These are phyloP conservation scores for Cercis canadensis DNA, from an alignment of 306 rosid genomes.

Conservation along the genomic window DNA sequence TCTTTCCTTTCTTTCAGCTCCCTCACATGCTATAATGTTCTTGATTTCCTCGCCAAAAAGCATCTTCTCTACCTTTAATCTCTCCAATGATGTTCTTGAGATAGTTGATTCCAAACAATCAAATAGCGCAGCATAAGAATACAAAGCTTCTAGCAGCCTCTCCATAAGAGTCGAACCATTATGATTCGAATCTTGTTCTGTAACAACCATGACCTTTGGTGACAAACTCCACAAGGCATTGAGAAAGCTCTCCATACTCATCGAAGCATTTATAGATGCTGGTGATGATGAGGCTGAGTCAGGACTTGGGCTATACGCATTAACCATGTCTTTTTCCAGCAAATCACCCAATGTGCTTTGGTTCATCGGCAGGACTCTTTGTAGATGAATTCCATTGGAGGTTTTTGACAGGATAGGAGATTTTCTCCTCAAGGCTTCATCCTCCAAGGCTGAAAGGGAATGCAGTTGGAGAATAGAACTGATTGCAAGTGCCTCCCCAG, in stretches of 20 bases:
- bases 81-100: conserved; percentile 76
- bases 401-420: conserved; percentile 42
- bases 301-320: conserved; percentile 37
- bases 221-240: conserved; percentile 47
- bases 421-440: conserved; percentile 35
- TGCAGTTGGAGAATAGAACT: conserved; percentile 64
- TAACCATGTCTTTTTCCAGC: conserved; percentile 50
- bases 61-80: conserved; percentile 88
- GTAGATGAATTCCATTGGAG: too few relatives aligned
- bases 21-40: conserved; percentile 89
- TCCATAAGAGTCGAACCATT: conserved; percentile 53
- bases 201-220: conserved; percentile 61
- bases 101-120: conserved; percentile 85
- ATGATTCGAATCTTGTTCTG: conserved; percentile 64
- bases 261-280: conserved; percentile 43
- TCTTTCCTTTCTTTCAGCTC: conserved; percentile 79
- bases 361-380: conserved; percentile 42
- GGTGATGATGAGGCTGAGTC: conserved; percentile 53
- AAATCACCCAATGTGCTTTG: conserved; percentile 49
- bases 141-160: conserved; percentile 56
- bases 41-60: conserved; percentile 87
- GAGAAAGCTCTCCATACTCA: conserved; percentile 15
- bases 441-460: conserved; percentile 52
- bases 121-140: conserved; percentile 78
- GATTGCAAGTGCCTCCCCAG: conserved; percentile 68